phyloP scores from a whole-genome alignment of 148 eudicot genomes.

The Camellia sinensis region DNA sequence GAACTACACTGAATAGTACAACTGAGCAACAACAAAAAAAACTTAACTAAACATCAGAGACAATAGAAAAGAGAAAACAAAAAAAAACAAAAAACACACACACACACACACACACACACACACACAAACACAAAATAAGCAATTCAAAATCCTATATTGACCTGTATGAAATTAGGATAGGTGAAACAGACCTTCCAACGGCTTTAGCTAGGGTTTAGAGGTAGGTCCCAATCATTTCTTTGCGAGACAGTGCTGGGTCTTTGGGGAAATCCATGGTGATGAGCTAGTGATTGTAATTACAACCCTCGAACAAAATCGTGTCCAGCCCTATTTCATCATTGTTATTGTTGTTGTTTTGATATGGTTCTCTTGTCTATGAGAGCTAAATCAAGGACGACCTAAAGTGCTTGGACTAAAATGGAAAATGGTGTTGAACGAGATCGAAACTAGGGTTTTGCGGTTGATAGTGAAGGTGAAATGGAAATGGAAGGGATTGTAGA shows the following conservation, averaged over 20 bases:
- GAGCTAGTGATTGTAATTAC: slow-evolving; percentile 93
- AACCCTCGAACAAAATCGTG: slow-evolving; percentile 76
- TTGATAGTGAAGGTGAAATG: slow-evolving; percentile 14
- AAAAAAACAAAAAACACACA: no score
- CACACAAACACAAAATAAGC: no score
- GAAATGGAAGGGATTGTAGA: slow-evolving; percentile 7
- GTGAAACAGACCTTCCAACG: slow-evolving; percentile 58
- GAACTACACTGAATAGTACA: no score
- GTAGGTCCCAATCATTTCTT: slow-evolving; percentile 73
- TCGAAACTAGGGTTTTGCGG: background rate
- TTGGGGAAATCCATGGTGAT: slow-evolving; percentile 78
- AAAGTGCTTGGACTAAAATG: slow-evolving; percentile 13
- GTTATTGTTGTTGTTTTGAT: slow-evolving; percentile 9
- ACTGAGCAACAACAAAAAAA: no score
- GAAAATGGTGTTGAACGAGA: background rate
- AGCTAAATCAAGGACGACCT: slow-evolving; percentile 21
- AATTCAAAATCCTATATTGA: no score
- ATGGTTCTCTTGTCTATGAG: slow-evolving; percentile 20
- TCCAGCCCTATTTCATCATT: slow-evolving; percentile 57
- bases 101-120: no score
- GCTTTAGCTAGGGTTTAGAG: slow-evolving; percentile 74
- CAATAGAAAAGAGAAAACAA: no score
- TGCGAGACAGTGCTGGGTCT: slow-evolving; percentile 45
- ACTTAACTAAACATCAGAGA: no score
- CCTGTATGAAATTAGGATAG: background rate